A percentile compares a stretch with the other conserved stretches of the same genome.
These are phyloP conservation scores for Alternaria novae-zelandiae DNA, from an alignment of 2,329 filamentous ascomycete genomes.

Conservation along the genomic window DNA sequence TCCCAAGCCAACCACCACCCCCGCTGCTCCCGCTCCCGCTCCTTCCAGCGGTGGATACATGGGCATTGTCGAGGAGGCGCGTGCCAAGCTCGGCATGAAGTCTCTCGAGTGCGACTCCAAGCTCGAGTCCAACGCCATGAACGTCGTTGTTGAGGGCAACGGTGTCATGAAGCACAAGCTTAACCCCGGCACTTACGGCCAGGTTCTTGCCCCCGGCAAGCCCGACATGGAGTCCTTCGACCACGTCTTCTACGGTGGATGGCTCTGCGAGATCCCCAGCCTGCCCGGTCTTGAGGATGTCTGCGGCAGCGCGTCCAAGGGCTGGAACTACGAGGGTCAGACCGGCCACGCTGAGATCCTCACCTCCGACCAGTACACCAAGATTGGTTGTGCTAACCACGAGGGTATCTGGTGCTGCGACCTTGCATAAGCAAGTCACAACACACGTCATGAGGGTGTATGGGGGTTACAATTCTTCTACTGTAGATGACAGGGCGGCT, in stretches of 20 bases:
- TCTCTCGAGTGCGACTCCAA: constrained; percentile 21
- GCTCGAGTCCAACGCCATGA: constrained; percentile 36
- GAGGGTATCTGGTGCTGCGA: constrained; percentile 43
- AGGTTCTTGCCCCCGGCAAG: constrained; percentile 39
- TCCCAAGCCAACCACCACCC: constrained; percentile 5
- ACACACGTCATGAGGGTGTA: neutral
- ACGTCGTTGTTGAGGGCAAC: constrained; percentile 30
- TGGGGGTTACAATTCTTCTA: constrained; percentile 8
- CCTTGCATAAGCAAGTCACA: constrained; percentile 29
- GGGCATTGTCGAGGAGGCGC: constrained; percentile 35
- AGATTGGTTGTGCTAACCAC: constrained; percentile 37
- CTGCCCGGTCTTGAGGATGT: constrained; percentile 33
- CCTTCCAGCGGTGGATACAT: constrained; percentile 31
- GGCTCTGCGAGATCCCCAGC: constrained; percentile 43
- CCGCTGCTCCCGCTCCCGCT: constrained; percentile 15
- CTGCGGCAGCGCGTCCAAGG: constrained; percentile 31
- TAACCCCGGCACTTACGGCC: constrained; percentile 35
- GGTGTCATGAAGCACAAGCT: constrained; percentile 44
- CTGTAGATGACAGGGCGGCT: constrained; percentile 19
- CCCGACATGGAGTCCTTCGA: constrained; percentile 27
- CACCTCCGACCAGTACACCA: constrained; percentile 28
- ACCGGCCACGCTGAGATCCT: constrained; percentile 44
- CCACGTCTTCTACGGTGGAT: constrained; percentile 42
- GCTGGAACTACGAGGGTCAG: constrained; percentile 39
- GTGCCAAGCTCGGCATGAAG: constrained; percentile 35